Evolutionary conservation across 176 grass and related monocot genomes (phyloP), one percentile per base, ranked within the genome.

Genomic region (Areca catechu): DNA sequence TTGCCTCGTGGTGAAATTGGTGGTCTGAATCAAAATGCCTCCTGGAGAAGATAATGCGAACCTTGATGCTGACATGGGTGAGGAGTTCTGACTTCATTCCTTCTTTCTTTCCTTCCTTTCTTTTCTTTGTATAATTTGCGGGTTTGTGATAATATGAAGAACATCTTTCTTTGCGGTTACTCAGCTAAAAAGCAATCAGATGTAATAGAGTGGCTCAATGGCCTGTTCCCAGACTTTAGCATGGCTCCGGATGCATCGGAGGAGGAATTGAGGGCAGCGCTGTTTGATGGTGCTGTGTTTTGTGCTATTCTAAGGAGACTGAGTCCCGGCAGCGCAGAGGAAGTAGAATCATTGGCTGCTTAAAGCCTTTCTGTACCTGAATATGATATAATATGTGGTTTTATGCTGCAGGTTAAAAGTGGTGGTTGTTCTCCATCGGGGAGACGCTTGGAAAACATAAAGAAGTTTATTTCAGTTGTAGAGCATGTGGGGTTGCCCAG

Each of bases 101-200:
- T 12, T 43, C 9, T 10, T 12, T 43, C 30, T 43, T 12, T 43
- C 34, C 27, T 29, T 29, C 27, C 27, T 29, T 29, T 29, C 0
- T 2, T 43, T 43, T 43, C 34, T 14, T 43, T 12, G 34, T 12
- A 12, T 43, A 14, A 43, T 43, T 12, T 14, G 2, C 1, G 34
- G 34, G 34, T 29, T 29, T 29, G 27, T 29, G 5, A 29, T 29
- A 29, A 29, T 6, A 29, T 14, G 34, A 43, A 43, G 9, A 43
- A 12, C 9, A 12, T 12, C 7, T 43, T 43, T 43, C 34, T 43
- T 43, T 43, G 7, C 9, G 34, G 34, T 43, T 43, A 43, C 6
- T 17, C 74, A 76, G 61, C 60, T 37, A 80, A 74, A 74, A 65
- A 70, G 75, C 71, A 72, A 68, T 79, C 82, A 57, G 82, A 80